A percentile compares a stretch with the other conserved stretches of the same genome.
phyloP scores from a whole-genome alignment of 306 rosid genomes.

The Gynostemma pentaphyllum region DNA sequence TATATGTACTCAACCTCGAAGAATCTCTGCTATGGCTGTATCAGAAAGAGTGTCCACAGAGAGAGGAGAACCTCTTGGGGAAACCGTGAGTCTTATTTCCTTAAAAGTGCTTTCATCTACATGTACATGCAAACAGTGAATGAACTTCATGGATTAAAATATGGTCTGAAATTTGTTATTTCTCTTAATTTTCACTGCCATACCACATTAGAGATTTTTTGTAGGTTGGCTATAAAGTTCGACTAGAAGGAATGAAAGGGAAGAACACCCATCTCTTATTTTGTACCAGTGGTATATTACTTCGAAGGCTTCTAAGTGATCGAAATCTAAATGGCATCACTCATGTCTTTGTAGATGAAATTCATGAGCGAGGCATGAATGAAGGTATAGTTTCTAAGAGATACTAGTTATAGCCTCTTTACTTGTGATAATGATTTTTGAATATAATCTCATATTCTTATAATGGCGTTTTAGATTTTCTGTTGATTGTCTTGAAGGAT shows the following conservation, averaged over 20 bases:
- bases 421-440: not conserved
- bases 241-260: slow-evolving; percentile 50
- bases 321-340: slow-evolving; percentile 41
- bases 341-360: slow-evolving; percentile 55
- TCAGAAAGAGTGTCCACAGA: slow-evolving; percentile 46
- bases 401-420: not conserved
- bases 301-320: slow-evolving; percentile 47
- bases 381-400: slow-evolving; percentile 28
- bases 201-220: slow-evolving; percentile 71
- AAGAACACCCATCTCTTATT: slow-evolving; percentile 51
- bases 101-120: slow-evolving; percentile 8
- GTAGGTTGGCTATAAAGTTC: slow-evolving; percentile 59
- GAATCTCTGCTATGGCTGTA: slow-evolving; percentile 52
- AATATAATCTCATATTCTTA: not conserved
- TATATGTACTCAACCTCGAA: slow-evolving; percentile 47
- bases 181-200: slow-evolving; percentile 48
- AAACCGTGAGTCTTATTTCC: slow-evolving; percentile 33
- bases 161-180: slow-evolving; percentile 26
- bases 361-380: slow-evolving; percentile 59
- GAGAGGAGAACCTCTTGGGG: slow-evolving; percentile 52
- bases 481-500: slow-evolving; percentile 45
- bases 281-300: slow-evolving; percentile 53
- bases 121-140: slow-evolving; percentile 12
- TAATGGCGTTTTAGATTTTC: slow-evolving; percentile 25
- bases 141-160: slow-evolving; percentile 1